Evolutionary conservation across 1,284 basidiomycete genomes (phyloP).

Genomic region (Tetrapyrgos nigripes): DNA sequence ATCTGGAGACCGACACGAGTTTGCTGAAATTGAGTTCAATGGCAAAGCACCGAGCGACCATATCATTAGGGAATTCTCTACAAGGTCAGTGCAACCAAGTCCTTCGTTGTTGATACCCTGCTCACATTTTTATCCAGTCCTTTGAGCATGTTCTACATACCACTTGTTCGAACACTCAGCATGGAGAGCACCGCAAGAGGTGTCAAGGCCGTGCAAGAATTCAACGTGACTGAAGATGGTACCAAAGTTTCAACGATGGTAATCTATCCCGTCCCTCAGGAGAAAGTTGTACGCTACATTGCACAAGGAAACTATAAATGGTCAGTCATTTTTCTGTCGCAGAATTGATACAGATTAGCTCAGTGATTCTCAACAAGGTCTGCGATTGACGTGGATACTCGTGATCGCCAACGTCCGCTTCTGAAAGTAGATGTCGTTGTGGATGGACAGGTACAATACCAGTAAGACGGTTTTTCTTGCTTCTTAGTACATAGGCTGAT

Average conservation of each 20-base stretch:
- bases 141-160: constrained; percentile 77
- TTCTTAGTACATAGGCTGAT: background rate
- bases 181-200: constrained; percentile 41
- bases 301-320: constrained; percentile 70
- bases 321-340: constrained; percentile 35
- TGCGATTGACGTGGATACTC: constrained; percentile 77
- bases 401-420: constrained; percentile 57
- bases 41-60: constrained; percentile 39
- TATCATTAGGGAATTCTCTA: constrained; percentile 48
- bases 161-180: constrained; percentile 58
- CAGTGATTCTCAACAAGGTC: constrained; percentile 50
- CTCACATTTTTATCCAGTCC: constrained; percentile 48
- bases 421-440: constrained; percentile 67
- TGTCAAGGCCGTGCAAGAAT: background rate
- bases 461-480: constrained; percentile 41
- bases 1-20: constrained; percentile 82
- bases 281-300: constrained; percentile 70
- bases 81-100: constrained; percentile 28
- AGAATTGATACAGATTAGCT: background rate
- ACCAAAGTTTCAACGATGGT: background rate
- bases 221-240: background rate
- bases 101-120: background rate
- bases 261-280: constrained; percentile 53
- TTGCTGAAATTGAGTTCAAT: constrained; percentile 73
- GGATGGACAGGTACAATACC: constrained; percentile 68